Base-by-base conservation (phyloP, 2,329 filamentous ascomycete species). In the Thielaviopsis cerberus region DNA sequence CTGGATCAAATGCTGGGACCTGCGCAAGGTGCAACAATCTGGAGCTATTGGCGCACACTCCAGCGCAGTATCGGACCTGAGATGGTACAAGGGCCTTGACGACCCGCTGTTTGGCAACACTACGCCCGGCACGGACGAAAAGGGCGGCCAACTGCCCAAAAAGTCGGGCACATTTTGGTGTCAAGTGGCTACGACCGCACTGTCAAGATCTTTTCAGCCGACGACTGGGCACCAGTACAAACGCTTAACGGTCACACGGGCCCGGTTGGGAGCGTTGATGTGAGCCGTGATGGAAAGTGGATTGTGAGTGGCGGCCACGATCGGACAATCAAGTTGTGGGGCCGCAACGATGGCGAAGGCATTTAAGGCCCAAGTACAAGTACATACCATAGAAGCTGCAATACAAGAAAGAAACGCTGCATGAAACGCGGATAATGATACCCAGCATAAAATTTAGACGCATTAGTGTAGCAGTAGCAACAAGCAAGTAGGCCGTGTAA, bases 1-100 rank as follows among this genome's bases (percentile, higher is more conserved):
- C 20, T 97, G 92, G 80, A 83, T 95, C 66, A 97, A 96, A 70
- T 96, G 91, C 71, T 98, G 92, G 92, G 92, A 98, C 67, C 77
- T 98, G 56, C 82, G 92, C 52, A 91, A 92, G 65, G 90, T 97
- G 54, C 80, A 86, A 64, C 83, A 83, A 62, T 84, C 81, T 0
- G 91, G 88, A 13, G 87, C 86, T 20, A 85, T 98, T 53, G 92
- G 91, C 54, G 91, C 92, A 6, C 92, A 98, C 69, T 85, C 81
- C 54, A 91, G 88, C 63, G 86, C 92, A 34, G 90, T 98, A 7
- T 92, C 89, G 1, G 92, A 98, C 69, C 72, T 98, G 62, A 78
- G 89, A 62, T 97, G 92, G 88, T 97, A 85, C 73, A 94, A 92
- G 69, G 91, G 92, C 1, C 73, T 79, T 1, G 90, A 95, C 67